Conservation (phyloP, 441 rosid species). For the Pelargonium exstipulatum region DNA sequence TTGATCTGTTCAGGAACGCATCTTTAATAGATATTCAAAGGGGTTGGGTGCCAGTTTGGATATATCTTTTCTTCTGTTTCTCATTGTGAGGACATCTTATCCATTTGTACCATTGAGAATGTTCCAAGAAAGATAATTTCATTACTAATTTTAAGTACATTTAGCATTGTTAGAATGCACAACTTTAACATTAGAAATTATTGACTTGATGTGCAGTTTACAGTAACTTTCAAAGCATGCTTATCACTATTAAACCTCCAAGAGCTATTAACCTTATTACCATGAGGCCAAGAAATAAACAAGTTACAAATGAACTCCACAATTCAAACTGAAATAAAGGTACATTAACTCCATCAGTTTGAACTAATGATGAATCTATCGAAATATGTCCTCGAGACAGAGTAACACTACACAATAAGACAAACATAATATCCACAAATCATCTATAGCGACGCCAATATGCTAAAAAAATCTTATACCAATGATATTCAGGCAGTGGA, state of each 20-base stretch:
- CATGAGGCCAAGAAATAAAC: neutral
- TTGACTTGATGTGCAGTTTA: neutral
- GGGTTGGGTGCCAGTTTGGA: neutral
- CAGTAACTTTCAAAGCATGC: neutral
- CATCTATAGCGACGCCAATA: neutral
- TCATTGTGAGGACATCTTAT: neutral
- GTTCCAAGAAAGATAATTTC: neutral
- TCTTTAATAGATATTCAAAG: neutral
- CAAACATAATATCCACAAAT: neutral
- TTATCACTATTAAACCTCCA: neutral
- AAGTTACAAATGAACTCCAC: neutral
- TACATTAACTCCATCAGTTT: neutral
- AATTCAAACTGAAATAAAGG: neutral
- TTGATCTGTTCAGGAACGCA: neutral
- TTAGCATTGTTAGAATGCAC: neutral
- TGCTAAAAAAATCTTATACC: neutral
- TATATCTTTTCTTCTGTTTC: neutral
- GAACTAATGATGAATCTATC: slow-evolving; percentile 1
- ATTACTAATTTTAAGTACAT: neutral
- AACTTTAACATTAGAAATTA: neutral
- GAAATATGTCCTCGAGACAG: neutral
- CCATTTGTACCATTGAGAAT: neutral
- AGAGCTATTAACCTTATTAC: neutral
- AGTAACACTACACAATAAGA: neutral
- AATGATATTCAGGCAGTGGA: slow-evolving; percentile 6